Base-by-base conservation (phyloP, 2,329 filamentous ascomycete species). In the Myriosclerotinia duriaeana region DNA sequence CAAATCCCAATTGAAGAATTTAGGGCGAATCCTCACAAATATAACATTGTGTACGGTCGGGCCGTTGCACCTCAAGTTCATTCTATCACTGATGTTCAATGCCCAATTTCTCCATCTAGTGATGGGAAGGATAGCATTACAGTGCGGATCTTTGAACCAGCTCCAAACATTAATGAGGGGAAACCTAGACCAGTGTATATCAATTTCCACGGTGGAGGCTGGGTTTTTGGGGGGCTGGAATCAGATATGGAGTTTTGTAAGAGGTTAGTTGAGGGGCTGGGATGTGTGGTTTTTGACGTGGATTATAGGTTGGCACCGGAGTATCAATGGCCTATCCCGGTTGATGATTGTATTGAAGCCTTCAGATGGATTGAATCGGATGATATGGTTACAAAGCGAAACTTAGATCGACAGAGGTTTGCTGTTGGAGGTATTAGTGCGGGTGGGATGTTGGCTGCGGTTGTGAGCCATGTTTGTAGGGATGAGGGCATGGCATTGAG, bases 231-330 rank as follows among this genome's bases (percentile, higher is more conserved):
- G 3, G 77, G 76, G 1, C 72, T 80, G 1, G 65, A 68, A 5
- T 72, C 71, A 1, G 79, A 80, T 55, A 75, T 78, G 68, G 77
- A 79, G 50, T 77, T 78, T 66, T 80, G 79, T 68, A 80, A 80
- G 69, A 73, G 74, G 26, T 65, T 81, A 15, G 77, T 78, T 34
- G 73, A 78, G 40, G 75, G 78, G 20, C 74, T 78, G n/a, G 74
- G 77, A 20, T 68, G 78, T 53, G 79, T 81, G 20, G 78, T 73
- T 1, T 79, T 81, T 69, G 79, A 81, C 68, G 77, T 81, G 34
- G 79, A 80, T 66, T 81, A 81, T 61, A 67, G 71, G 5, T 74
- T 83, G 14, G 80, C 80, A 1, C 81, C 82, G 0, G 79, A 83
- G 66, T 73, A 80, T 69, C 76, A 76, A 22, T 84, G 81, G 67